phyloP scores from a whole-genome alignment of 352 stramenopile genomes.

The Phytophthora melonis region DNA sequence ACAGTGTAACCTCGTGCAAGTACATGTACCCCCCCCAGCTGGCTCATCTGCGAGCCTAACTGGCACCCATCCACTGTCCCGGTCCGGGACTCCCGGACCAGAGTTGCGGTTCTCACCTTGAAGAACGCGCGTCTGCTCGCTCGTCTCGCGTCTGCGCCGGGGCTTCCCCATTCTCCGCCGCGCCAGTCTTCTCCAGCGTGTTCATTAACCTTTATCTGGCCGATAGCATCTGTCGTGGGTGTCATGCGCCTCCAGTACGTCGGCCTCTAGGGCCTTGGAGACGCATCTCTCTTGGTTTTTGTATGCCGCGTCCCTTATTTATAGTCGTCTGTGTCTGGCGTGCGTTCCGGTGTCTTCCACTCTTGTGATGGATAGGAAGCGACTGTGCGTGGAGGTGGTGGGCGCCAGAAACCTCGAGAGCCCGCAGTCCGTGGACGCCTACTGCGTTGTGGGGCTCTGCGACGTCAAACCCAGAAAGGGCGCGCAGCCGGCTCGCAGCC shows the following conservation, averaged over 20 bases:
- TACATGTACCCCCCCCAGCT: too few species aligned
- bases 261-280: not conserved
- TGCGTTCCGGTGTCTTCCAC: conserved; percentile 4
- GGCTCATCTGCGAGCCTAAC: conserved; percentile 4
- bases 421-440: conserved; percentile 65
- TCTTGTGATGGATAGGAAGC: conserved; percentile 42
- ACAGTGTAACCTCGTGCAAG: not conserved
- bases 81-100: too few species aligned
- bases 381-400: conserved; percentile 77
- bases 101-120: conserved; percentile 24
- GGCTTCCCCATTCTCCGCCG: not conserved
- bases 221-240: not conserved
- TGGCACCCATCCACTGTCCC: conserved; percentile 14
- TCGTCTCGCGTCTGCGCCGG: not conserved
- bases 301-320: conserved; percentile 10
- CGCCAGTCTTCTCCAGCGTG: not conserved
- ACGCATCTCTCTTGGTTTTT: conserved; percentile 16
- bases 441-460: conserved; percentile 66
- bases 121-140: conserved; percentile 31
- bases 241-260: conserved; percentile 40
- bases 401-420: conserved; percentile 76
- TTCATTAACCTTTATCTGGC: not conserved
- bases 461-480: conserved; percentile 31
- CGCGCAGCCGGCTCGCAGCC: conserved; percentile 7
- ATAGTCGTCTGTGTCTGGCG: conserved; percentile 9